These are phyloP conservation scores for Linnemannia hyalina DNA, from an alignment of 192 early-diverging fungal species.

Conservation along the genomic window DNA sequence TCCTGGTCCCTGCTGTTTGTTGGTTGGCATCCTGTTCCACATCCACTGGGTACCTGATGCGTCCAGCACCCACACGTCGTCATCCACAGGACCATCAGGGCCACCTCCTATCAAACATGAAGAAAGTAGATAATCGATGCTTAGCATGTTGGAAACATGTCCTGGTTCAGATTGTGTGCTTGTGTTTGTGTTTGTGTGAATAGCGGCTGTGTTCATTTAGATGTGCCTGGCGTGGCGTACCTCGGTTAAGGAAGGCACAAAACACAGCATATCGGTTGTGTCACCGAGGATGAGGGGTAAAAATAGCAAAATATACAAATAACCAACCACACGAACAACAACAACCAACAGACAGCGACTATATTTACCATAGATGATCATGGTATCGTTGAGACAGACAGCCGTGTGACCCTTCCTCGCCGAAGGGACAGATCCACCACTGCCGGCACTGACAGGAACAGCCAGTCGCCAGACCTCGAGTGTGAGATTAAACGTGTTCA, in stretches of 20 bases:
- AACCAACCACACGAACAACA: not conserved
- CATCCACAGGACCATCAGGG: constrained; percentile 56
- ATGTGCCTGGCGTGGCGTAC: not conserved
- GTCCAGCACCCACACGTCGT: constrained; percentile 66
- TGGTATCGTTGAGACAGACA: constrained; percentile 72
- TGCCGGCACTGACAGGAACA: constrained; percentile 46
- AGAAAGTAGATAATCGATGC: not conserved
- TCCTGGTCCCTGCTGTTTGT: constrained; percentile 60
- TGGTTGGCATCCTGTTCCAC: constrained; percentile 54
- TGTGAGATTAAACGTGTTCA: constrained; percentile 64
- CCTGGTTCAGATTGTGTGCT: not conserved
- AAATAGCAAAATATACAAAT: not conserved
- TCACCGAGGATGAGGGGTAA: not conserved
- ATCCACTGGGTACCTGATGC: constrained; percentile 49
- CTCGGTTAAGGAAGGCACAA: not conserved
- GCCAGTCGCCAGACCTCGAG: constrained; percentile 68
- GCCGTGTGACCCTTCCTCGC: constrained; percentile 75
- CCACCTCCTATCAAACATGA: constrained; percentile 54
- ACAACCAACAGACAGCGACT: not conserved
- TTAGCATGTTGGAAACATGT: not conserved
- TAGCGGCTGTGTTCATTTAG: constrained; percentile 21
- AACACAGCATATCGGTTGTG: not conserved
- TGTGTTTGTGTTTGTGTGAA: not conserved
- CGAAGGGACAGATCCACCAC: constrained; percentile 59
- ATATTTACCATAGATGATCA: constrained; percentile 76